Evolutionary conservation across 805 yeast genomes (phyloP).

Genomic region (Ogataea ramenticola): DNA sequence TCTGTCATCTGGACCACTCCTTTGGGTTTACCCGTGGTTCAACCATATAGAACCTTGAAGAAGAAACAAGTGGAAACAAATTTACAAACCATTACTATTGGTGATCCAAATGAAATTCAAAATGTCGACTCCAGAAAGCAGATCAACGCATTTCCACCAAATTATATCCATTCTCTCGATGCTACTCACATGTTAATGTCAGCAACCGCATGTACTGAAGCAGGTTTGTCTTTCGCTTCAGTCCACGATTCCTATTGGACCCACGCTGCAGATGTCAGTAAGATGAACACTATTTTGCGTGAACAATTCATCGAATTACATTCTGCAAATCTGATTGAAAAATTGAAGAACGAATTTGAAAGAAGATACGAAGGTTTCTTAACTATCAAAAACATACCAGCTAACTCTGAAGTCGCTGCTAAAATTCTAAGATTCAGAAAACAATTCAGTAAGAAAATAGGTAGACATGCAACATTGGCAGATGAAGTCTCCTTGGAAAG

Average conservation of each 20-base stretch:
- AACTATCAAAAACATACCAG: conserved; percentile 50
- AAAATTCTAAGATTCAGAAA: conserved; percentile 43
- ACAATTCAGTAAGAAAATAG: conserved; percentile 39
- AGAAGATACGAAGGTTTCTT: conserved; percentile 69
- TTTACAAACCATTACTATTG: conserved; percentile 77
- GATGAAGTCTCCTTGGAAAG: conserved; percentile 74
- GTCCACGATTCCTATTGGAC: conserved; percentile 99
- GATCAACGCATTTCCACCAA: conserved; percentile 91
- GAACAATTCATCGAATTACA: conserved; percentile 77
- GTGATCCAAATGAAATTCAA: conserved; percentile 79
- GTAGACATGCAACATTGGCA: conserved; percentile 50
- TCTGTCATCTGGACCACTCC: conserved; percentile 98
- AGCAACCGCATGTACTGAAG: conserved; percentile 66
- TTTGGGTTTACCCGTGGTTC: conserved; percentile 90
- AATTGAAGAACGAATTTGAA: conserved; percentile 72
- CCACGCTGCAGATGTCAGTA: conserved; percentile 77
- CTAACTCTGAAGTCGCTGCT: conserved; percentile 41
- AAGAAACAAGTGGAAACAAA: conserved; percentile 69
- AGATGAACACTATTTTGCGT: conserved; percentile 64
- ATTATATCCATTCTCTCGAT: conserved; percentile 89
- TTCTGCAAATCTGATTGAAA: conserved; percentile 60
- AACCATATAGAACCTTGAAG: conserved; percentile 77
- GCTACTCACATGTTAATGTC: conserved; percentile 95
- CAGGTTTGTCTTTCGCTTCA: conserved; percentile 72
- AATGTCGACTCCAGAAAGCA: conserved; percentile 88